A percentile compares a stretch with the other conserved stretches of the same genome.
phyloP scores from a whole-genome alignment of 2,329 filamentous ascomycete species.

The Cytospora leucostoma region DNA sequence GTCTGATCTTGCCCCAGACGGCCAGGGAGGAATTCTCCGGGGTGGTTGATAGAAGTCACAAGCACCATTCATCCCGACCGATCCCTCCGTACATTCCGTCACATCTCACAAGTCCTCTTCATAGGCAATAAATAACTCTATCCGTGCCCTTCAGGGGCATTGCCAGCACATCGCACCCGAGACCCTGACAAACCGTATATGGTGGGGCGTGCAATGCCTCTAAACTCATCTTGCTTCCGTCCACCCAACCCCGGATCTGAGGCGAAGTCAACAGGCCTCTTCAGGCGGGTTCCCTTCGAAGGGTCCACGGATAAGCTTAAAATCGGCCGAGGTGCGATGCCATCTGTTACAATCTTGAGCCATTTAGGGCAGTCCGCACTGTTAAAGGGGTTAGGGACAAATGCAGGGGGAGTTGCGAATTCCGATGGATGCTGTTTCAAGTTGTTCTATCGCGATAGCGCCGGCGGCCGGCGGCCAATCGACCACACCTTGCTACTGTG shows the following conservation, averaged over 20 bases:
- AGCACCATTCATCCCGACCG: background rate
- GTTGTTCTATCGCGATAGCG: conserved; percentile 1
- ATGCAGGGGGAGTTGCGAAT: conserved; percentile 19
- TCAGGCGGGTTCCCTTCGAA: background rate
- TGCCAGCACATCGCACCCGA: background rate
- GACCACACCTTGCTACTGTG: conserved; percentile 6
- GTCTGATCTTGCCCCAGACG: background rate
- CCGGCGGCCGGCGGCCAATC: conserved; percentile 16
- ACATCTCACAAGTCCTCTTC: background rate
- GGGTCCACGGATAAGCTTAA: background rate
- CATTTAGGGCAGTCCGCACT: conserved; percentile 11
- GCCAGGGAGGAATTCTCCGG: background rate
- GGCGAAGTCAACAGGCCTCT: background rate
- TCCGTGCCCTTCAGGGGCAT: background rate
- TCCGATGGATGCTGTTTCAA: conserved; percentile 19
- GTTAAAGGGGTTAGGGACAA: conserved; percentile 5
- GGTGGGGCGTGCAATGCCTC: too few species aligned
- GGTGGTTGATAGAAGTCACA: background rate
- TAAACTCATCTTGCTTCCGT: background rate
- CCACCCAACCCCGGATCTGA: background rate
- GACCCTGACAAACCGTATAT: too few species aligned
- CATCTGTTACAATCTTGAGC: conserved; percentile 14
- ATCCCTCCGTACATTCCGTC: background rate
- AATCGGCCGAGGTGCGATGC: conserved; percentile 3
- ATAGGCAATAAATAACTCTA: background rate